phyloP scores from a whole-genome alignment of 805 yeast genomes.

The Starmerella powellii region DNA sequence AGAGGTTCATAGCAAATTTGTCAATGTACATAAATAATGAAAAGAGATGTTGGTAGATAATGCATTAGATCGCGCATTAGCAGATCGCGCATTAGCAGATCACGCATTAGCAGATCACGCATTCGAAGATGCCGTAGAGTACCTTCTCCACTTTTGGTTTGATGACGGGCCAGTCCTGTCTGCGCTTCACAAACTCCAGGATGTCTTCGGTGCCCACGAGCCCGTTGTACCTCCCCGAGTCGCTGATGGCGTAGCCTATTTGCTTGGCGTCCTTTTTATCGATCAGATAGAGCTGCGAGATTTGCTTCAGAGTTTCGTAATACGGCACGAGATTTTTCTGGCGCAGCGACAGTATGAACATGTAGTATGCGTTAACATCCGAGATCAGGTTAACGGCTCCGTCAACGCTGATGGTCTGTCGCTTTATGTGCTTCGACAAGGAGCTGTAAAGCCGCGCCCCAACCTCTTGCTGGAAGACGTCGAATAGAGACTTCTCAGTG shows the following conservation, averaged over 20 bases:
- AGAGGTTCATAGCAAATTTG: no score
- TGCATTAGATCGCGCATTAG: neutral
- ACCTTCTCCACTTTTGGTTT: constrained; percentile 77
- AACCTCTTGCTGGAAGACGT: constrained; percentile 87
- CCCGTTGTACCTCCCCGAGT: constrained; percentile 75
- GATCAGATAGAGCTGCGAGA: constrained; percentile 74
- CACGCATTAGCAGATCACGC: constrained; percentile 10
- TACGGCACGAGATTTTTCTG: constrained; percentile 50
- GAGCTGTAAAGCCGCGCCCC: constrained; percentile 74
- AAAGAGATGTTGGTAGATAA: neutral
- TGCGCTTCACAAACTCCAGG: constrained; percentile 77
- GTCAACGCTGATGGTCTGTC: constrained; percentile 55
- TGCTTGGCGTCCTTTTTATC: constrained; percentile 66
- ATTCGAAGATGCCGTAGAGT: constrained; percentile 76
- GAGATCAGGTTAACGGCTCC: constrained; percentile 77
- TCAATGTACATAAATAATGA: no score
- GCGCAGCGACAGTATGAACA: constrained; percentile 48
- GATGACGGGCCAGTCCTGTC: constrained; percentile 75
- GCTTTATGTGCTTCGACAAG: constrained; percentile 64
- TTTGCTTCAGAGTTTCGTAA: constrained; percentile 66
- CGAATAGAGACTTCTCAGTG: constrained; percentile 77
- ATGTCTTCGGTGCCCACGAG: constrained; percentile 85
- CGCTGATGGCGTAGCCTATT: constrained; percentile 71
- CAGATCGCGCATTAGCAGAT: neutral
- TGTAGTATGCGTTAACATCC: constrained; percentile 69